These are phyloP conservation scores for Globisporangium megalacanthum DNA, from an alignment of 352 stramenopile species.

Conservation along the genomic window DNA sequence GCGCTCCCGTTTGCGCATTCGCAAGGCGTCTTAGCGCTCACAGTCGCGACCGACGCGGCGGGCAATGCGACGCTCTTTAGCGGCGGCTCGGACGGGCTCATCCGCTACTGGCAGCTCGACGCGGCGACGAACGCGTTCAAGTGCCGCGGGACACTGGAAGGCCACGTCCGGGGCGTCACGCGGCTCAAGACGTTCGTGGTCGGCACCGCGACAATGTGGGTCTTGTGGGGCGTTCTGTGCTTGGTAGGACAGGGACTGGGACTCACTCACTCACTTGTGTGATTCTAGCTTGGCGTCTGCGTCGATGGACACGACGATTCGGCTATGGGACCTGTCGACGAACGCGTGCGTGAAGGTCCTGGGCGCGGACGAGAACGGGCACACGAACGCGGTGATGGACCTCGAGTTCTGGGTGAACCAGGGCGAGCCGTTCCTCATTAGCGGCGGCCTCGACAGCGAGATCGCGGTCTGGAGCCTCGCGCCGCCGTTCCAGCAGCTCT, in stretches of 20 bases:
- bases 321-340: conserved; percentile 78
- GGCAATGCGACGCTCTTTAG: conserved; percentile 74
- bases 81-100: conserved; percentile 63
- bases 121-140: conserved; percentile 63
- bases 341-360: conserved; percentile 82
- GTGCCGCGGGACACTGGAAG: conserved; percentile 66
- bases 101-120: conserved; percentile 83
- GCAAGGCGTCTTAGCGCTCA: conserved; percentile 65
- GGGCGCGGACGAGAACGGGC: conserved; percentile 52
- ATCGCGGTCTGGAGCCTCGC: conserved; percentile 82
- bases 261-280: background rate
- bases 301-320: conserved; percentile 77
- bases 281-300: conserved; percentile 54
- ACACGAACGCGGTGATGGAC: conserved; percentile 83
- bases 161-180: conserved; percentile 74
- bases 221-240: background rate
- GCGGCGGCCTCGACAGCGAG: conserved; percentile 68
- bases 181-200: conserved; percentile 81
- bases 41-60: conserved; percentile 58
- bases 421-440: conserved; percentile 84
- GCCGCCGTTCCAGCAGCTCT: conserved; percentile 73
- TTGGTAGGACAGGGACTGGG: no score
- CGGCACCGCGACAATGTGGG: conserved; percentile 48
- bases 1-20: conserved; percentile 72
- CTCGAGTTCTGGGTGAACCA: conserved; percentile 85